Evolutionary conservation across 2,329 filamentous ascomycete species (phyloP).

Genomic region (Colletotrichum lupini): DNA sequence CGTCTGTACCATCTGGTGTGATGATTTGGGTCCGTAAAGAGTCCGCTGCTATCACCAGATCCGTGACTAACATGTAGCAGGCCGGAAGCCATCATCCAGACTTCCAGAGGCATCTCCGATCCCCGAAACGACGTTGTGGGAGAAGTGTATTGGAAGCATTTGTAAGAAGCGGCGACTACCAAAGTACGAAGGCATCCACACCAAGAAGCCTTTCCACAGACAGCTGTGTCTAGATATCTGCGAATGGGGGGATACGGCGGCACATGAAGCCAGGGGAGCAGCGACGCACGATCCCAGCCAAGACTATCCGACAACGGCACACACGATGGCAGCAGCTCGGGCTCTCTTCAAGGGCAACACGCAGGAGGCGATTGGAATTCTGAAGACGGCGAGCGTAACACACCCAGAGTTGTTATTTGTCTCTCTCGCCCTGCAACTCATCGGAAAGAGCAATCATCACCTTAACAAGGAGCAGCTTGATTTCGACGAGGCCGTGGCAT

Average conservation of each 20-base stretch:
- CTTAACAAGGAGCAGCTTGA: constrained; percentile 63
- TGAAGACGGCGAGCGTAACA: constrained; percentile 73
- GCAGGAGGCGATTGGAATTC: constrained; percentile 74
- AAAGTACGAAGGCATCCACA: constrained; percentile 71
- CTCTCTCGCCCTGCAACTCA: constrained; percentile 73
- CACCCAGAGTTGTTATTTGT: constrained; percentile 76
- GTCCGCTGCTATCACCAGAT: too few relatives aligned
- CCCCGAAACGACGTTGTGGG: constrained; percentile 66
- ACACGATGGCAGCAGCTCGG: constrained; percentile 81
- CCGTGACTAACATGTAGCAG: constrained; percentile 46
- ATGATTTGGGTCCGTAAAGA: constrained; percentile 67
- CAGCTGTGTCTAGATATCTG: constrained; percentile 82
- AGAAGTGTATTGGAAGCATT: constrained; percentile 71
- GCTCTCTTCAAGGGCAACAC: constrained; percentile 80
- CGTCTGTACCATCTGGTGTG: constrained; percentile 77
- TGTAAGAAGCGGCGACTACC: constrained; percentile 72
- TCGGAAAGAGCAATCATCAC: constrained; percentile 60
- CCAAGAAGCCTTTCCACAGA: constrained; percentile 75
- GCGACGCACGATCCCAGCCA: constrained; percentile 55
- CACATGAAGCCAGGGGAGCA: constrained; percentile 31
- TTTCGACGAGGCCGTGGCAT: constrained; percentile 68
- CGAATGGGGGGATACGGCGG: constrained; percentile 72
- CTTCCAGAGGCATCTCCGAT: constrained; percentile 56
- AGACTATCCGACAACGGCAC: constrained; percentile 62
- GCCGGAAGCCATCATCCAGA: constrained; percentile 59